Base-by-base conservation (phyloP, 2,329 filamentous ascomycete species). In the Lanzia echinophila region DNA sequence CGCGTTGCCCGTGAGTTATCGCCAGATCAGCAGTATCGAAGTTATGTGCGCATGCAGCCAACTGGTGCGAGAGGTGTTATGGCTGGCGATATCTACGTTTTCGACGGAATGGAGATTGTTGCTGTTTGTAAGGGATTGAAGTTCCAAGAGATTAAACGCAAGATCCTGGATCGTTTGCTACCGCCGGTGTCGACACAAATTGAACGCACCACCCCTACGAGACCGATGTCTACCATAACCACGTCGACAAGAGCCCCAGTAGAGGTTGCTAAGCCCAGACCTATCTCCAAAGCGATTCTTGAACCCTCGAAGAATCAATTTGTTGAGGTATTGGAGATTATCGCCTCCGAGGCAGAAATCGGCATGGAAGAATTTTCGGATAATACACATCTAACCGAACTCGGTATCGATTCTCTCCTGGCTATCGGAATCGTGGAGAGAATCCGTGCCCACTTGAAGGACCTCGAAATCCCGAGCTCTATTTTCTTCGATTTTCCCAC, bases 31-130 rank as follows among this genome's bases (percentile, higher is more conserved):
- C 70, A 71, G 3, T 82, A 81, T 61, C 73, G 73, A 59, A 74
- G 72, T 17, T 81, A 82, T 67, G 76, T 80, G 56, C 73, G 76
- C 42, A 82, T 82, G 79, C 19, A 28, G 12, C 28, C 36, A 2
- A 32, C 36, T 2, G 24, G 31, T 31, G 28, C 13, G 10, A 19
- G 17, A 33, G 28, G 17, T 24, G 24, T 43, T 11, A 20, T 42
- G 22, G 46, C 46, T 38, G 71, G 70, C 17, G 68, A 72, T 53
- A 66, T 71, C 0, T 71, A 70, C 50, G 48, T 72, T 12, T 56
- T 72, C 17, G 65, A 70, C 44, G 65, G 62, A 11, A 58, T 55
- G 19, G 53, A 51, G 0, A 65, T 72, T 46, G 55, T 72, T 7
- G 70, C 65, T 32, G 39, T 71, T 20, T 58, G 67, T 8, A 58